A percentile compares a stretch with the other conserved stretches of the same genome.
These are phyloP conservation scores for Torulaspora microellipsoides DNA, from an alignment of 805 yeast genomes.

Conservation along the genomic window DNA sequence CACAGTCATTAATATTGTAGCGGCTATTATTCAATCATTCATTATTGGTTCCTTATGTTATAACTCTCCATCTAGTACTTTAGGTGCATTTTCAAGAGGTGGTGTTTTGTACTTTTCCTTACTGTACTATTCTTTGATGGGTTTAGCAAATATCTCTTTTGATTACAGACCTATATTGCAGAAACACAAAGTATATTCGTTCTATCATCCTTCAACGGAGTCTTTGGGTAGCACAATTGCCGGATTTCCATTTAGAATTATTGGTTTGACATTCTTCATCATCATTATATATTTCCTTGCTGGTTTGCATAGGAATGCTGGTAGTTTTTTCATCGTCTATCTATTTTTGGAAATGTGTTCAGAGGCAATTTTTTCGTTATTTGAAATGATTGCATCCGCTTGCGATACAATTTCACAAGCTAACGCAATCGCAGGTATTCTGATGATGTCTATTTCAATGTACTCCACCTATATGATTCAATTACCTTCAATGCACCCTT, in stretches of 20 bases:
- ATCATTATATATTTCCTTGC: slow-evolving; percentile 56
- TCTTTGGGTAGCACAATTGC: slow-evolving; percentile 58
- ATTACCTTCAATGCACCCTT: slow-evolving; percentile 51
- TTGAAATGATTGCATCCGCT: slow-evolving; percentile 49
- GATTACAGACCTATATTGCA: slow-evolving; percentile 55
- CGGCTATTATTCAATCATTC: slow-evolving; percentile 49
- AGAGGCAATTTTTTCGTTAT: slow-evolving; percentile 36
- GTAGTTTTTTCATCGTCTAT: slow-evolving; percentile 49
- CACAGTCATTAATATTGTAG: slow-evolving; percentile 27
- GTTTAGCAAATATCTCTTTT: slow-evolving; percentile 46
- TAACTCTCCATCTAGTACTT: slow-evolving; percentile 45
- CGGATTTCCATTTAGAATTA: slow-evolving; percentile 57
- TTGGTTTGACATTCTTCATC: slow-evolving; percentile 42
- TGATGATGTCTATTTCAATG: slow-evolving; percentile 44
- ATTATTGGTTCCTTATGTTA: slow-evolving; percentile 61
- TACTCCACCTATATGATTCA: slow-evolving; percentile 65
- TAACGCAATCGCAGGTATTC: slow-evolving; percentile 51
- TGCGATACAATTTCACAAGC: slow-evolving; percentile 49
- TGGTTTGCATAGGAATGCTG: slow-evolving; percentile 44
- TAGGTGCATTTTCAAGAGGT: slow-evolving; percentile 60
- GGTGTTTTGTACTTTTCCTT: slow-evolving; percentile 58
- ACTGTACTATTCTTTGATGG: slow-evolving; percentile 48
- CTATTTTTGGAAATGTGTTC: slow-evolving; percentile 36
- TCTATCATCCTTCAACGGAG: slow-evolving; percentile 72
- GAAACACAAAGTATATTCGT: slow-evolving; percentile 67